Evolutionary conservation across 768 basidiomycete genomes (phyloP).

Genomic region (Pulveroboletus ravenelii): DNA sequence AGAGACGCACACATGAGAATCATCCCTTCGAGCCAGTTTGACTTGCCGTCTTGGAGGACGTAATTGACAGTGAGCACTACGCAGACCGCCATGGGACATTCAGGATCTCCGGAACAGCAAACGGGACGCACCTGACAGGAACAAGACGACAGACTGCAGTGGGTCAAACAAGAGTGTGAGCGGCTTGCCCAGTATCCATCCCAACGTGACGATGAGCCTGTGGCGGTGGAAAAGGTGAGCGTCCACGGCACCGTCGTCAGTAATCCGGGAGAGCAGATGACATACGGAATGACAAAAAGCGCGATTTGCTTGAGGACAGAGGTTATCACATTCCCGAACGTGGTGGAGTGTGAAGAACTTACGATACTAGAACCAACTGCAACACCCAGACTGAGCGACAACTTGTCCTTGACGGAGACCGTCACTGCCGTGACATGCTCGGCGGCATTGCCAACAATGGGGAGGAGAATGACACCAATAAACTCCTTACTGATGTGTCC

Average conservation of each 20-base stretch:
- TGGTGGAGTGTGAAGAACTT: conserved; percentile 23
- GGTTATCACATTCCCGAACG: neutral
- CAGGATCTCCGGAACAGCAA: neutral
- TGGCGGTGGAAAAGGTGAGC: conserved; percentile 12
- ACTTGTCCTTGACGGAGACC: conserved; percentile 85
- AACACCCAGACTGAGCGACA: conserved; percentile 82
- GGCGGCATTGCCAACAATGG: conserved; percentile 88
- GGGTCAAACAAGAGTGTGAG: conserved; percentile 83
- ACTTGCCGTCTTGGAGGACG: conserved; percentile 79
- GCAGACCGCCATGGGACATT: too few relatives aligned
- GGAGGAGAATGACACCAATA: conserved; percentile 82
- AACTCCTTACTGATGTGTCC: conserved; percentile 71
- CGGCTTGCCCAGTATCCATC: conserved; percentile 77
- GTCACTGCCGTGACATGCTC: conserved; percentile 92
- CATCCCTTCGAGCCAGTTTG: conserved; percentile 89
- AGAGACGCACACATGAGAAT: conserved; percentile 58
- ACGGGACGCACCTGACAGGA: conserved; percentile 17
- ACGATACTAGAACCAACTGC: conserved; percentile 86
- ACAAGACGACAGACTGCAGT: conserved; percentile 54
- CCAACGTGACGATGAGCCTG: conserved; percentile 72
- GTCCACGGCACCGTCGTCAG: neutral
- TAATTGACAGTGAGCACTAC: conserved; percentile 80
- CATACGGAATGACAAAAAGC: conserved; percentile 61
- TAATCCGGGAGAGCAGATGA: neutral
- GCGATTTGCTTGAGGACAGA: conserved; percentile 56